Evolutionary conservation across 352 stramenopile species (phyloP), one percentile per base, ranked within the genome.

Genomic region (Globisporangium splendens): DNA sequence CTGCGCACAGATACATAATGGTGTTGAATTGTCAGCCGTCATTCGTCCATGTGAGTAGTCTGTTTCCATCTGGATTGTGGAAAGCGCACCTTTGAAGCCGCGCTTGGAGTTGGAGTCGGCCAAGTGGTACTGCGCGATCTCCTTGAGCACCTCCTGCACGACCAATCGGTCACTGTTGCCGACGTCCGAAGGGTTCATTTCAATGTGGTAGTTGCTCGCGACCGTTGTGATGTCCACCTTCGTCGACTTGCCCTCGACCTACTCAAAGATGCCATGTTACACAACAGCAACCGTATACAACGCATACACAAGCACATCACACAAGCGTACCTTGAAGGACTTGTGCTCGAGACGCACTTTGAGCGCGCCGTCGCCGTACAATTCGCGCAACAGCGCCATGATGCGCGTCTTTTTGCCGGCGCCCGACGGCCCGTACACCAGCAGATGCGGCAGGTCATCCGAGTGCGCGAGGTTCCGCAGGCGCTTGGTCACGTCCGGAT

Each of bases 131-230:
- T 98, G 85, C 11, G 98, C 97, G 64, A 99, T 99, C 79, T 99
- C 97, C 75, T 99, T 99, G 64, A 99, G 98, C 53, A 99, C 94
- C 68, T 99, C 96, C 72, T 99, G 97, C 44, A 99, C 91, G 35
- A 99, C 94, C 50, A 96, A 96, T 10, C 96, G 89, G 79, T 99
- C 98, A 69, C 97, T 97, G 49, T 88, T 96, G 21, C 97, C 97
- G 22, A 91, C 97, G 69, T 99, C 98, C 46, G 89, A 97, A 43
- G 98, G 96, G 65, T 98, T 98, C 78, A 99, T 97, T 75, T 99
- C 97, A 49, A 99, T 98, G 76, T 99, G 98, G 75, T 99, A 99
- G 71, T 98, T 98, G 74, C 83, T 98, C 20, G 90, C 93, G 13
- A 99, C 88, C 41, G 97, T 99, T 50, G 97, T 99, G 51, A 99